These are phyloP conservation scores for Cerrena zonata DNA, from an alignment of 1,284 basidiomycete genomes.

Conservation along the genomic window DNA sequence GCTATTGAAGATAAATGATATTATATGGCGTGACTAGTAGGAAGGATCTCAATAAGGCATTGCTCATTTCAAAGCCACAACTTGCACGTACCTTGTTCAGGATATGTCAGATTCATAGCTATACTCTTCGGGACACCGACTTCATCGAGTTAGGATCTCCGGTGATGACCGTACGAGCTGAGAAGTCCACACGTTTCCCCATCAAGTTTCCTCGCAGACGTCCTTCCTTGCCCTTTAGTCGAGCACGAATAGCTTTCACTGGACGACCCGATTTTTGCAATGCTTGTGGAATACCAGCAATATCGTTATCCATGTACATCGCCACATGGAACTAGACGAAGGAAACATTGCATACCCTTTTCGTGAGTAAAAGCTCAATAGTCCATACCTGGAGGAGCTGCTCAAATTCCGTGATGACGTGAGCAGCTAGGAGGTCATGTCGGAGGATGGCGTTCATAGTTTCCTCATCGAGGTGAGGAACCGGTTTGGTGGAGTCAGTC, in stretches of 20 bases:
- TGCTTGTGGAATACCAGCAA: slow-evolving; percentile 95
- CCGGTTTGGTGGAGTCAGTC: slow-evolving; percentile 22
- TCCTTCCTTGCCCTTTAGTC: slow-evolving; percentile 98
- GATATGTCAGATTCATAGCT: slow-evolving; percentile 96
- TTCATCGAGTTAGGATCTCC: slow-evolving; percentile 98
- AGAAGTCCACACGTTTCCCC: slow-evolving; percentile 99
- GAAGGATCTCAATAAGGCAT: slow-evolving; percentile 7
- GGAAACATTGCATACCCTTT: slow-evolving; percentile 8
- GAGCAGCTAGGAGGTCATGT: slow-evolving; percentile 33
- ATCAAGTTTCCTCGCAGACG: slow-evolving; percentile 96
- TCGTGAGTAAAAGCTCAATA: background rate
- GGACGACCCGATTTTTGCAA: slow-evolving; percentile 96
- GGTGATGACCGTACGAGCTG: slow-evolving; percentile 97
- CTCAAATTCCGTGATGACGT: slow-evolving; percentile 94
- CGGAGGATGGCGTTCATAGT: slow-evolving; percentile 26
- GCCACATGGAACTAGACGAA: slow-evolving; percentile 96
- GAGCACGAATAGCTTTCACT: slow-evolving; percentile 96
- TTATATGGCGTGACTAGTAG: slow-evolving; percentile 91
- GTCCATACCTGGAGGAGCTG: slow-evolving; percentile 77
- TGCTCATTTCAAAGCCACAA: background rate
- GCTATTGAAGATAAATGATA: slow-evolving; percentile 87
- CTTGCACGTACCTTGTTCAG: slow-evolving; percentile 75
- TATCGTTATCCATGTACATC: slow-evolving; percentile 99
- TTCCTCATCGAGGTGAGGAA: slow-evolving; percentile 30
- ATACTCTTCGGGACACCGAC: slow-evolving; percentile 97